Conservation (phyloP, 163 green algal genomes). For the Prototheca wickerhamii region DNA sequence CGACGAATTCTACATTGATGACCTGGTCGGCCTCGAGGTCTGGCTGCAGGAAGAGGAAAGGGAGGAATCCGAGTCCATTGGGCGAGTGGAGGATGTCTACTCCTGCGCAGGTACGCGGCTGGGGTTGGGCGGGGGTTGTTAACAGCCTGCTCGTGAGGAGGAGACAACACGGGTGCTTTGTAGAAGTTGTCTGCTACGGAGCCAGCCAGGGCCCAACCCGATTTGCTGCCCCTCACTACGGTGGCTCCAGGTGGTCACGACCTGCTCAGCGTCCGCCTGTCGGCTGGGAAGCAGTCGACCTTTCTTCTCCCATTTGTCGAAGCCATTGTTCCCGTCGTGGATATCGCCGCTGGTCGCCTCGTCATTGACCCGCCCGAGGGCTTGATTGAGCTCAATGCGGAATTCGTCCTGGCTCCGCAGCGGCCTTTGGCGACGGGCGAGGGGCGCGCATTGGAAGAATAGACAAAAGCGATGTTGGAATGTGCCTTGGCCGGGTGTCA, state of each 20-base stretch:
- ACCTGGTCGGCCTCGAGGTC: slow-evolving; percentile 38
- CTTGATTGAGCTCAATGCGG: slow-evolving; percentile 41
- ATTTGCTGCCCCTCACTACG: too few relatives aligned
- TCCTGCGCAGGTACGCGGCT: slow-evolving; percentile 35
- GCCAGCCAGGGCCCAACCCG: background rate
- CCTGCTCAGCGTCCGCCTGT: slow-evolving; percentile 31
- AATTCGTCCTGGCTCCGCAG: too few relatives aligned
- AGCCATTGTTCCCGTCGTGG: slow-evolving; percentile 38
- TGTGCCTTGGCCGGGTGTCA: too few relatives aligned
- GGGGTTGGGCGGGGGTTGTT: background rate
- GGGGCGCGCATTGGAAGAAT: background rate
- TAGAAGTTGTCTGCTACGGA: background rate
- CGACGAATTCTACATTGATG: slow-evolving; percentile 43
- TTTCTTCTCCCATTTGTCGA: slow-evolving; percentile 44
- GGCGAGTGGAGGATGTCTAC: slow-evolving; percentile 43
- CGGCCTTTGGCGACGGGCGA: background rate
- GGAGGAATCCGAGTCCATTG: slow-evolving; percentile 7
- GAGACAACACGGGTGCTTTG: background rate
- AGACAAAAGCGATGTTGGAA: background rate
- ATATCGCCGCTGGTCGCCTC: slow-evolving; percentile 19
- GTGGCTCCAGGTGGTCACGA: slow-evolving; percentile 32
- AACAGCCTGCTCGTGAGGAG: background rate
- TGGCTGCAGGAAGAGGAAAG: slow-evolving; percentile 11
- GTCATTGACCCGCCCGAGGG: slow-evolving; percentile 31
- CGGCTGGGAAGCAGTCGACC: background rate